Conservation (phyloP, 257 asterid species). For the Solanum sitiens region DNA sequence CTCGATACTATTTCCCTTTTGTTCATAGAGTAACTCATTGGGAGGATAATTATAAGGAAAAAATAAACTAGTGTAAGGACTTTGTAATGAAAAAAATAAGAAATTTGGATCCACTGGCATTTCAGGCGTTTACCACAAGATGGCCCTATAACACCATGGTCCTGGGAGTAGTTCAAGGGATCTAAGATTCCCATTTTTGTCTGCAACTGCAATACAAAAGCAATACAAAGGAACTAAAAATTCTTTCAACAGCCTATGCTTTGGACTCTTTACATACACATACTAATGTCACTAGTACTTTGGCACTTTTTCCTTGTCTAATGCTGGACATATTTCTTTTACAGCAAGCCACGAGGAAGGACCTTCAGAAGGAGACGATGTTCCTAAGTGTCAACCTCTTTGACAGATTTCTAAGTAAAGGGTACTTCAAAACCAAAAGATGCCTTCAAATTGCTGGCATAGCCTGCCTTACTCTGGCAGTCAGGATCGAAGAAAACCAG, state of each 20-base stretch:
- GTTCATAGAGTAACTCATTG: not conserved
- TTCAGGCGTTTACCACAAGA: not conserved
- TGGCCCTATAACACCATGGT: not conserved
- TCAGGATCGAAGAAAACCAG: conserved; percentile 95
- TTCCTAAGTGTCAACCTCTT: conserved; percentile 76
- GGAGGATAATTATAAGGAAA: not conserved
- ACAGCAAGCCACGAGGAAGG: conserved; percentile 63
- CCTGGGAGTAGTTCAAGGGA: not conserved
- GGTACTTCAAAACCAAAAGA: conserved; percentile 58
- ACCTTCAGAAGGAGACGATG: conserved; percentile 83
- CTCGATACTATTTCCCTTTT: not conserved
- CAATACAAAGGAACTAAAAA: not conserved
- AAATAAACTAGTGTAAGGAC: not conserved
- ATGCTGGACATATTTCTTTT: not conserved
- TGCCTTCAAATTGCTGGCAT: conserved; percentile 84
- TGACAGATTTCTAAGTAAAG: conserved; percentile 74
- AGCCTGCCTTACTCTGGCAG: conserved; percentile 89
- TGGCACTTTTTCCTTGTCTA: not conserved
- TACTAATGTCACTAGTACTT: not conserved
- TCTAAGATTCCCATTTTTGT: not conserved
- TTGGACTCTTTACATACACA: not conserved
- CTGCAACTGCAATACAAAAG: not conserved
- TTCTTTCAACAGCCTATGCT: not conserved
- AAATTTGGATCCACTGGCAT: not conserved
- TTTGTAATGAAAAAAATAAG: not conserved